These are phyloP conservation scores for Corylus avellana DNA, from an alignment of 306 rosid genomes.

Conservation along the genomic window DNA sequence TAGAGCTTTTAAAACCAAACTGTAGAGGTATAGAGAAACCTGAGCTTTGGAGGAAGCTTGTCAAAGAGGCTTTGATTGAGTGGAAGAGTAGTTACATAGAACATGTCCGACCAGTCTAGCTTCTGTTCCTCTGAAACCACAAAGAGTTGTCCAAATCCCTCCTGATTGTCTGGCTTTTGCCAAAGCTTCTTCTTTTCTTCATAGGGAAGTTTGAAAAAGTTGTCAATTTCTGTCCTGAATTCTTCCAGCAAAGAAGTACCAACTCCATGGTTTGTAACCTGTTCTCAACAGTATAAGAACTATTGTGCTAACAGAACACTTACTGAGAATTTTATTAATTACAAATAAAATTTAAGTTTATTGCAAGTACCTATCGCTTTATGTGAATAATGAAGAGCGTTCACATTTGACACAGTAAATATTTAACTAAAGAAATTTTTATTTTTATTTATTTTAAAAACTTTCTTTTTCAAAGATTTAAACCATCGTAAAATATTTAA, in stretches of 20 bases:
- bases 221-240: conserved; percentile 17
- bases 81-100: conserved; percentile 35
- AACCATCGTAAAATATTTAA: too few relatives aligned
- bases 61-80: conserved; percentile 22
- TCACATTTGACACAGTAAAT: too few relatives aligned
- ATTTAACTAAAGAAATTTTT: too few relatives aligned
- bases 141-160: conserved; percentile 46
- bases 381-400: too few relatives aligned
- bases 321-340: too few relatives aligned
- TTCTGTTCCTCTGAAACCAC: conserved; percentile 46
- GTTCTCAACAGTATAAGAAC: background rate
- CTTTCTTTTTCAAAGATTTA: too few relatives aligned
- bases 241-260: conserved; percentile 31
- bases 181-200: conserved; percentile 40
- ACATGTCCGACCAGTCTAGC: conserved; percentile 49
- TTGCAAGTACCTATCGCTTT: too few relatives aligned
- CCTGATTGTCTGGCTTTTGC: conserved; percentile 33
- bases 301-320: too few relatives aligned
- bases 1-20: background rate
- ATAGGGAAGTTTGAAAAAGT: conserved; percentile 33
- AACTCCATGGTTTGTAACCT: conserved; percentile 38
- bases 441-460: too few relatives aligned
- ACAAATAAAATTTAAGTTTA: too few relatives aligned
- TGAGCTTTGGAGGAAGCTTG: conserved; percentile 36
- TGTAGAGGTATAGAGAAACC: conserved; percentile 13